Conservation (phyloP, 352 stramenopile species). For the Poterioochromonas sp. region DNA sequence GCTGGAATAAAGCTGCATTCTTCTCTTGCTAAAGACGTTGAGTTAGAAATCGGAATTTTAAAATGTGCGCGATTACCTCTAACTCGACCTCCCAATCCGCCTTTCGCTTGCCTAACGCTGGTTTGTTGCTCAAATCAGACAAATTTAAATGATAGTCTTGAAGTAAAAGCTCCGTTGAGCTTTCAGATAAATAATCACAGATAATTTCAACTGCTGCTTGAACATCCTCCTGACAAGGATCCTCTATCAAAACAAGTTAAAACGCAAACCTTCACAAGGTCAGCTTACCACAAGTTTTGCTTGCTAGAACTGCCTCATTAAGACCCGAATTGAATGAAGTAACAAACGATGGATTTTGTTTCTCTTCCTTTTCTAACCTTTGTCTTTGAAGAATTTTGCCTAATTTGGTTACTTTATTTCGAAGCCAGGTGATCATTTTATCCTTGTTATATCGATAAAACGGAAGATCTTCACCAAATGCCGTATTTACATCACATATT, state of each 20-base stretch:
- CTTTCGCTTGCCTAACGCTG: neutral
- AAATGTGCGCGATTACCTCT: neutral
- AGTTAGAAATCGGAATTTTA: neutral
- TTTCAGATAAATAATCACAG: neutral
- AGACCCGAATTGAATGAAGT: neutral
- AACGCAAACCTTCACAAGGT: neutral
- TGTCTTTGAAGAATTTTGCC: neutral
- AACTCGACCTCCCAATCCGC: neutral
- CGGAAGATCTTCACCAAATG: neutral
- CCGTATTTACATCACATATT: slow-evolving; percentile 5
- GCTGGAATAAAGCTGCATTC: neutral
- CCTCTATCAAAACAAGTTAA: neutral
- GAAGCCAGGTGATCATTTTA: neutral
- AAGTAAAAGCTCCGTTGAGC: neutral
- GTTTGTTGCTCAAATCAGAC: neutral
- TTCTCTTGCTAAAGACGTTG: neutral
- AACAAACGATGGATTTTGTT: neutral
- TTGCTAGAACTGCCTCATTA: neutral
- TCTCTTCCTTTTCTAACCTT: neutral
- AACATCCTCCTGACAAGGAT: neutral
- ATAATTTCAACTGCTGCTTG: neutral
- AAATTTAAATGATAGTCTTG: neutral
- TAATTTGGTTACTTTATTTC: neutral
- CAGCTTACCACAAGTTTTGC: neutral
- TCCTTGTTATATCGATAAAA: neutral